These are phyloP conservation scores for Cladosporium sp. DNA, from an alignment of 2,329 filamentous ascomycete species.

Conservation along the genomic window DNA sequence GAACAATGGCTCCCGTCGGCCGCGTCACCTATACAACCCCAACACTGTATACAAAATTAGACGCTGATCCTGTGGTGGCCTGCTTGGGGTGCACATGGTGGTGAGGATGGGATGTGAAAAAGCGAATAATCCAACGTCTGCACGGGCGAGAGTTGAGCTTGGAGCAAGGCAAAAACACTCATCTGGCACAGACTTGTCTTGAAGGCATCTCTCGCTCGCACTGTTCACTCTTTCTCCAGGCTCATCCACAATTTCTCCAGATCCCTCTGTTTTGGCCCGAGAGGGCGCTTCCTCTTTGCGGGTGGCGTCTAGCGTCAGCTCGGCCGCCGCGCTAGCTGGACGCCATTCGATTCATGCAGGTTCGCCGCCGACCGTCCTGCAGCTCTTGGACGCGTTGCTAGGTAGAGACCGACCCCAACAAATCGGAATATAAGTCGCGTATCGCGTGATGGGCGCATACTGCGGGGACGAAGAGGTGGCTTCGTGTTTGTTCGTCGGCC, in stretches of 20 bases:
- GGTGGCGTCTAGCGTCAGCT: too few species aligned
- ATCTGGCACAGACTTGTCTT: neutral
- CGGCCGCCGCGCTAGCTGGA: too few species aligned
- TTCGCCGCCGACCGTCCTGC: too few species aligned
- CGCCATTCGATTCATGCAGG: too few species aligned
- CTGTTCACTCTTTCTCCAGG: neutral
- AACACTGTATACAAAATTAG: neutral
- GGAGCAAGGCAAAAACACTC: neutral
- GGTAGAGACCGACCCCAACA: too few species aligned
- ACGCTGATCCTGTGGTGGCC: neutral
- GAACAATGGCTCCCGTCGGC: neutral
- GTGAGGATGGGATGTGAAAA: neutral
- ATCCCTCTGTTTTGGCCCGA: neutral
- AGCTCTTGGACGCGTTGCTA: too few species aligned
- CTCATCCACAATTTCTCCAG: neutral
- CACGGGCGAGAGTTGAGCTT: neutral
- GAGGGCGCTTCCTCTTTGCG: too few species aligned
- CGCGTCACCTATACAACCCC: neutral
- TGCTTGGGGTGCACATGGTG: neutral
- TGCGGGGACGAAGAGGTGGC: too few species aligned
- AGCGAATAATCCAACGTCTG: neutral
- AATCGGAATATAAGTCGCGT: too few species aligned
- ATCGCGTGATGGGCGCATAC: too few species aligned
- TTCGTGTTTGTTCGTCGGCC: too few species aligned
- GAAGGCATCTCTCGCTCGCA: neutral